Evolutionary conservation across 129 eudicot genomes (phyloP).

Genomic region (Helichrysum umbraculigerum): DNA sequence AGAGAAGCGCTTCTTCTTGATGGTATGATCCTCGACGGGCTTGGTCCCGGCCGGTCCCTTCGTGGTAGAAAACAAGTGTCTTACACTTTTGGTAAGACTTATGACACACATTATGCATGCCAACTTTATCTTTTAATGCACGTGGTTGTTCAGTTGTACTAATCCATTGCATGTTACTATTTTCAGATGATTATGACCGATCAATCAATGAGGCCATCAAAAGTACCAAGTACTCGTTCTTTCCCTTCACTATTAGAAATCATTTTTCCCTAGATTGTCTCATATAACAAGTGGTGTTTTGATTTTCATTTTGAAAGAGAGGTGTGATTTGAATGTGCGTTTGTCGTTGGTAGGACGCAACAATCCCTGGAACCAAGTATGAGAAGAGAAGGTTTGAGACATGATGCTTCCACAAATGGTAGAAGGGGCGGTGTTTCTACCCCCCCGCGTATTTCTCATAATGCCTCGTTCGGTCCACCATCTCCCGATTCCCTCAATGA

Average conservation of each 20-base stretch:
- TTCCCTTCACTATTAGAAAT: conserved; percentile 15
- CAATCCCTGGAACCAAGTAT: conserved; percentile 56
- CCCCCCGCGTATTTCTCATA: conserved; percentile 41
- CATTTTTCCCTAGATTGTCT: neutral
- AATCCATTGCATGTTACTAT: neutral
- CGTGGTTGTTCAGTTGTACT: conserved; percentile 4
- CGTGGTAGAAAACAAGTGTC: conserved; percentile 99
- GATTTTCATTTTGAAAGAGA: too few relatives aligned
- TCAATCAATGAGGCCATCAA: conserved; percentile 94
- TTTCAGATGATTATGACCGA: conserved; percentile 91
- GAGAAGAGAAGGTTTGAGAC: conserved; percentile 56
- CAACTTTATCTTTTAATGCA: neutral
- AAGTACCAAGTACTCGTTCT: conserved; percentile 69
- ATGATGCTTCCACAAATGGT: conserved; percentile 61
- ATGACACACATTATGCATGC: neutral
- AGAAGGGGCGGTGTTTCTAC: conserved; percentile 48
- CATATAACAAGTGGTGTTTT: too few relatives aligned
- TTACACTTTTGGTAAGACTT: conserved; percentile 85
- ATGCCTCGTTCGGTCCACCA: conserved; percentile 42
- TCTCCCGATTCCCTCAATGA: conserved; percentile 61
- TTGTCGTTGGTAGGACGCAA: conserved; percentile 41
- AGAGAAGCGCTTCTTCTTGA: conserved; percentile 91
- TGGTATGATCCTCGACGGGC: conserved; percentile 72
- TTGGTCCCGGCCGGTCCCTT: conserved; percentile 81
- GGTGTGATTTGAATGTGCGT: too few relatives aligned